phyloP scores from a whole-genome alignment of 371 early-diverging fungal genomes.

The Rhizopus arrhizus region DNA sequence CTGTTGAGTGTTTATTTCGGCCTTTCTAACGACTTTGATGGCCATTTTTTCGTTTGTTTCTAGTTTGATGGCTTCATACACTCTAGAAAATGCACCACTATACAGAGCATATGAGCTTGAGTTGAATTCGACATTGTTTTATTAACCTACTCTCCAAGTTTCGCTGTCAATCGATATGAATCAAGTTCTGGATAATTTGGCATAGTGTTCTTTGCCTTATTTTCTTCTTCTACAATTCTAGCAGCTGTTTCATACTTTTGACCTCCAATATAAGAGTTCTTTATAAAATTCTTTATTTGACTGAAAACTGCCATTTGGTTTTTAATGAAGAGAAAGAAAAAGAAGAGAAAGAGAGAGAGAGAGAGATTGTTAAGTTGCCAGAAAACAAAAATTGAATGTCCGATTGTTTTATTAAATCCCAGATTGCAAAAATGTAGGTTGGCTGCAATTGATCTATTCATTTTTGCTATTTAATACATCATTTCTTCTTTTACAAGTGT shows the following conservation, averaged over 20 bases:
- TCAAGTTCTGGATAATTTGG: conserved; percentile 62
- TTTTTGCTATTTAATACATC: neutral
- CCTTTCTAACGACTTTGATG: conserved; percentile 80
- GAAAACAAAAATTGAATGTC: neutral
- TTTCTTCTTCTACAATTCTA: conserved; percentile 41
- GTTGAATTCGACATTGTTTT: neutral
- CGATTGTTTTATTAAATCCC: neutral
- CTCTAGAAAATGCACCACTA: conserved; percentile 86
- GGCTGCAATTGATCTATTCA: neutral
- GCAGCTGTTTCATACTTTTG: conserved; percentile 30
- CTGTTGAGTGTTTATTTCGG: conserved; percentile 57
- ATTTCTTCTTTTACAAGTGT: no score
- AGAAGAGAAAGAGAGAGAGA: neutral
- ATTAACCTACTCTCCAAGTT: conserved; percentile 68
- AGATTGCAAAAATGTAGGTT: neutral
- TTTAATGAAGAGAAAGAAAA: neutral
- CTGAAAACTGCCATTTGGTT: conserved; percentile 38
- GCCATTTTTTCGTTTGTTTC: conserved; percentile 70
- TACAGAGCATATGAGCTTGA: no score
- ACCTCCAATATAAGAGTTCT: conserved; percentile 1
- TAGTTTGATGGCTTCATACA: conserved; percentile 70
- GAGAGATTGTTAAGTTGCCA: neutral
- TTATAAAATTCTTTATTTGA: conserved; percentile 50
- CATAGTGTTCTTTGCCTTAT: conserved; percentile 31
- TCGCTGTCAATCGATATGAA: conserved; percentile 52